Evolutionary conservation across 1,139 yeast species (phyloP), one percentile per base, ranked within the genome.

Genomic region (Debaryomyces fabryi): DNA sequence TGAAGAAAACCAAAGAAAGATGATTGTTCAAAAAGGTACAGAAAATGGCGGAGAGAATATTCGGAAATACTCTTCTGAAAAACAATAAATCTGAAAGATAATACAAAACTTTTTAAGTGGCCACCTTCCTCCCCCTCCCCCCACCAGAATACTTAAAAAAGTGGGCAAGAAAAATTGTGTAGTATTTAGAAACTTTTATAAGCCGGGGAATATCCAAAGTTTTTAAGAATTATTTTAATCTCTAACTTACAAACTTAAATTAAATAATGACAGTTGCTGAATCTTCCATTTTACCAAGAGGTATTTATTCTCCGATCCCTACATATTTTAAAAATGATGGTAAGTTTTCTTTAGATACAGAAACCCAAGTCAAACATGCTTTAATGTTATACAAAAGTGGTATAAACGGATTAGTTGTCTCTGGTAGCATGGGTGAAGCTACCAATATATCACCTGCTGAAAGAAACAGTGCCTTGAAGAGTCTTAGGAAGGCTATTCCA

Each of bases 391-490:
- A 74, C 48, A 57, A 64, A 13, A 64, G 60, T 47, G 83, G 83
- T 4, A 70, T 79, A 52, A 59, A 62, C 45, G 83, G 83, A 20
- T 63, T 74, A 12, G 79, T 77, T 8, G 61, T 78, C 10, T 68
- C 76, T 51, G 83, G 83, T 2, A 76, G 82, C 34, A 78, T 69
- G 58, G 78, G 76, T 21, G 77, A 72, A 54, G 67, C 71, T 18
- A 63, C 68, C 15, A 73, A 72, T 52, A 55, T 65, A 56, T 68
- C 71, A 3, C 60, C 58, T 52, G 58, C 60, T 50, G 82, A 72
- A 55, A 60, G 76, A 51, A 55, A 55, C 21, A 47, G 55, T 1
- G 52, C 69, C 20, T 62, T 71, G 18, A 53, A 50, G 7, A 53
- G 57, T 12, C 40, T 62, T 10, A 60, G 58, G 47, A 50, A 55